These are phyloP conservation scores for Cladophialophora psammophila DNA, from an alignment of 2,329 filamentous ascomycete genomes.

Conservation along the genomic window DNA sequence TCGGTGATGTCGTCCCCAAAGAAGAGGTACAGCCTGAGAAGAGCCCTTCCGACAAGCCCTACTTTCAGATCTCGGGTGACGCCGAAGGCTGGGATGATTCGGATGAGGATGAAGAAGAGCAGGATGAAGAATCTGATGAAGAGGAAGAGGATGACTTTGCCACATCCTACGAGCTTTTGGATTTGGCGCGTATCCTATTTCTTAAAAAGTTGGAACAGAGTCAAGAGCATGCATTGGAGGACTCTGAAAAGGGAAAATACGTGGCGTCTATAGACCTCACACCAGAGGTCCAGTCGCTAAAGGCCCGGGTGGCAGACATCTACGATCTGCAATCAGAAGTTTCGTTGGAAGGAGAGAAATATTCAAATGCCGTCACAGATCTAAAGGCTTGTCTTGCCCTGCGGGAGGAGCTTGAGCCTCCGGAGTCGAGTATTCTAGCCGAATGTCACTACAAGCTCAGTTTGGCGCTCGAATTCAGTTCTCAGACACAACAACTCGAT, in stretches of 20 bases:
- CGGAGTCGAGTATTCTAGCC: constrained; percentile 83
- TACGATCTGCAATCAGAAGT: constrained; percentile 96
- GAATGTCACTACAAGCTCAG: constrained; percentile 98
- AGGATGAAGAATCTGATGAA: constrained; percentile 54
- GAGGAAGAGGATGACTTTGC: constrained; percentile 70
- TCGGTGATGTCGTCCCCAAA: constrained; percentile 53
- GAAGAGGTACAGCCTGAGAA: constrained; percentile 45
- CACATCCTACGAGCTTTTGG: constrained; percentile 69
- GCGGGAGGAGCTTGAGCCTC: constrained; percentile 78
- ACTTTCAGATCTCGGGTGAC: constrained; percentile 92
- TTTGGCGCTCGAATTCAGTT: constrained; percentile 91
- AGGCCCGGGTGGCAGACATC: constrained; percentile 88
- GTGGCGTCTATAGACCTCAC: constrained; percentile 45
- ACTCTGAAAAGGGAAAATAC: constrained; percentile 54
- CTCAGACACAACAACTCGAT: constrained; percentile 64
- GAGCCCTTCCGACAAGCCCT: constrained; percentile 68
- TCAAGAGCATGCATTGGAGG: constrained; percentile 47
- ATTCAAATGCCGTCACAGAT: constrained; percentile 85
- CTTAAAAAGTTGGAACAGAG: constrained; percentile 62
- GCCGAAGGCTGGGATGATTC: constrained; percentile 84
- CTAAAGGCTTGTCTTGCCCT: constrained; percentile 77
- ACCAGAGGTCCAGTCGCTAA: constrained; percentile 65
- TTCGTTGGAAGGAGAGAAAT: constrained; percentile 94
- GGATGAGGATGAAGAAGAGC: constrained; percentile 72
- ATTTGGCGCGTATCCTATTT: constrained; percentile 67